These are phyloP conservation scores for Podila epicladia DNA, from an alignment of 192 early-diverging fungal species.

Conservation along the genomic window DNA sequence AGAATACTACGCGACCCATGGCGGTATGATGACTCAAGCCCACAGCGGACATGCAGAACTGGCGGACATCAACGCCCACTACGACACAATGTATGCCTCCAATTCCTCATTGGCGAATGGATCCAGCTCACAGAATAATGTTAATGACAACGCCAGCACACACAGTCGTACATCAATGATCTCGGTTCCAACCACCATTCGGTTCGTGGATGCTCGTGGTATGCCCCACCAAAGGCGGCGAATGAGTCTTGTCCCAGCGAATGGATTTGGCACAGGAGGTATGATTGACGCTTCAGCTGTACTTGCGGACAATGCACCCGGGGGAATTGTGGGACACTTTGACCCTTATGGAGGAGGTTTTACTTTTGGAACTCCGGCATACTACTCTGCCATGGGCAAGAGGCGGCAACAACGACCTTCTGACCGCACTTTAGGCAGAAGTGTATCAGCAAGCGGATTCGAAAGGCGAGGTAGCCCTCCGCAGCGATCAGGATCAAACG, in stretches of 20 bases:
- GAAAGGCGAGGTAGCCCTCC: not conserved
- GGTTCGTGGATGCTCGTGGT: not conserved
- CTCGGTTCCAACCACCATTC: not conserved
- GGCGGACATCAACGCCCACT: not conserved
- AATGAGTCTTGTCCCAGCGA: not conserved
- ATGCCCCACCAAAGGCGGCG: not conserved
- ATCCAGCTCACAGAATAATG: no score
- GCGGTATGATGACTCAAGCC: slow-evolving; percentile 1
- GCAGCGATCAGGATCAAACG: not conserved
- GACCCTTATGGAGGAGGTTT: not conserved
- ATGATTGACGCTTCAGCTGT: not conserved
- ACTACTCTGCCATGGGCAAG: not conserved
- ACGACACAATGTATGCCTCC: not conserved
- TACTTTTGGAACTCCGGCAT: not conserved
- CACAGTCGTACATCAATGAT: not conserved
- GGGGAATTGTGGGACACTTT: not conserved
- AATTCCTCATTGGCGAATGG: not conserved
- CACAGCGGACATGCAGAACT: not conserved
- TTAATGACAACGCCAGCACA: not conserved
- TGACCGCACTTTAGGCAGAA: no score
- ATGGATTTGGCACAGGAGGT: not conserved
- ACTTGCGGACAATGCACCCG: not conserved
- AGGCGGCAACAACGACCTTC: no score
- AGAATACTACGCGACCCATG: slow-evolving; percentile 33
- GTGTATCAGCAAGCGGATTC: not conserved